phyloP scores from a whole-genome alignment of 805 yeast species.

The Clavispora carvajalis region DNA sequence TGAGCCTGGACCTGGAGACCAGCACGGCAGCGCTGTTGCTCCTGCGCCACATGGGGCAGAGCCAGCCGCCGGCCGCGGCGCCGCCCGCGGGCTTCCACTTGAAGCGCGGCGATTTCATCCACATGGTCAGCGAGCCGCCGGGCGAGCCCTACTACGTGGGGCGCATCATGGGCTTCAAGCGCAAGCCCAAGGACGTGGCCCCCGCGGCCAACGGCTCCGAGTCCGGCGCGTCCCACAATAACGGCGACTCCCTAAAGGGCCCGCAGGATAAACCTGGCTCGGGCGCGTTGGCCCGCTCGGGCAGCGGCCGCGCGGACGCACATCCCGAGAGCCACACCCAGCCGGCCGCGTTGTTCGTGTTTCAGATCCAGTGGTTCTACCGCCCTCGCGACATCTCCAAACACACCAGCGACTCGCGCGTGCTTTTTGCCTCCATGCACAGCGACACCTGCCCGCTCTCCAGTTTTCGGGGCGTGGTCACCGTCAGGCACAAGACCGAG shows the following conservation, averaged over 20 bases:
- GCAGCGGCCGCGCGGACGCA: no score
- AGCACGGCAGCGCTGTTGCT: conserved; percentile 8
- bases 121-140: conserved; percentile 86
- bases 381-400: conserved; percentile 81
- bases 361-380: conserved; percentile 86
- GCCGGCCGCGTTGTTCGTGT: conserved; percentile 46
- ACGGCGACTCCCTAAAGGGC: no score
- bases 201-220: background rate
- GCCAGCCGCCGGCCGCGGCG: conserved; percentile 4
- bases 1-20: background rate
- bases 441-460: conserved; percentile 74
- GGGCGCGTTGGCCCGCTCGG: no score
- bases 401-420: conserved; percentile 62
- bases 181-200: conserved; percentile 7
- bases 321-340: no score
- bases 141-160: conserved; percentile 94
- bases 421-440: conserved; percentile 80
- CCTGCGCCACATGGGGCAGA: conserved; percentile 5
- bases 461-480: conserved; percentile 70
- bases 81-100: conserved; percentile 26
- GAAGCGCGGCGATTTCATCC: conserved; percentile 62
- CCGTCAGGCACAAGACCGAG: conserved; percentile 64
- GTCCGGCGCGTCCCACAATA: no score
- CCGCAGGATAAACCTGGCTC: no score
- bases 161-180: conserved; percentile 64